These are phyloP conservation scores for Boletales sp. DNA, from an alignment of 768 basidiomycete species.

Conservation along the genomic window DNA sequence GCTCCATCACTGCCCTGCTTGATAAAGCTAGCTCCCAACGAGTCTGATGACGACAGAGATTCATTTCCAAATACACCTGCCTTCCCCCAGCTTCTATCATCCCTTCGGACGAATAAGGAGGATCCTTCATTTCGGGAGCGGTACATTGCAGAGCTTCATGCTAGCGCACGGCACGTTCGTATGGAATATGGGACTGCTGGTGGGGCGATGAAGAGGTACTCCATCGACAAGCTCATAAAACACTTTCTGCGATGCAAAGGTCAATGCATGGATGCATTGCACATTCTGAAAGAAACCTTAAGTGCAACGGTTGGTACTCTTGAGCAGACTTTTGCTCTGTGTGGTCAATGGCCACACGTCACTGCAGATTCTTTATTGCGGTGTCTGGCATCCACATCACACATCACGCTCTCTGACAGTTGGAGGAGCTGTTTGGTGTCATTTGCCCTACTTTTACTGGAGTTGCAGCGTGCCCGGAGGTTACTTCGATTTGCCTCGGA, in stretches of 20 bases:
- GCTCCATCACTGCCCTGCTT: too few species aligned
- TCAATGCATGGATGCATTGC: background rate
- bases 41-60: too few species aligned
- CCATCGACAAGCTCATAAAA: background rate
- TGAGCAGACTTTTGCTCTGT: background rate
- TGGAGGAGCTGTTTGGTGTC: background rate
- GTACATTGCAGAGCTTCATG: too few species aligned
- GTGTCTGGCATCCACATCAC: background rate
- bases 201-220: background rate
- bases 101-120: too few species aligned
- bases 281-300: background rate
- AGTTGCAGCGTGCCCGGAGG: constrained; percentile 31
- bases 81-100: too few species aligned
- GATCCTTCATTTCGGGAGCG: too few species aligned
- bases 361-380: background rate
- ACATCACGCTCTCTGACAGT: background rate
- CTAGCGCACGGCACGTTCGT: too few species aligned
- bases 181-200: too few species aligned
- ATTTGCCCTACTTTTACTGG: background rate
- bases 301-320: background rate
- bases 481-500: constrained; percentile 5
- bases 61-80: too few species aligned
- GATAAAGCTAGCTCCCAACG: too few species aligned
- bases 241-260: background rate
- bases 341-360: background rate